These are phyloP conservation scores for Carallia brachiata DNA, from an alignment of 345 rosid species.

Conservation along the genomic window DNA sequence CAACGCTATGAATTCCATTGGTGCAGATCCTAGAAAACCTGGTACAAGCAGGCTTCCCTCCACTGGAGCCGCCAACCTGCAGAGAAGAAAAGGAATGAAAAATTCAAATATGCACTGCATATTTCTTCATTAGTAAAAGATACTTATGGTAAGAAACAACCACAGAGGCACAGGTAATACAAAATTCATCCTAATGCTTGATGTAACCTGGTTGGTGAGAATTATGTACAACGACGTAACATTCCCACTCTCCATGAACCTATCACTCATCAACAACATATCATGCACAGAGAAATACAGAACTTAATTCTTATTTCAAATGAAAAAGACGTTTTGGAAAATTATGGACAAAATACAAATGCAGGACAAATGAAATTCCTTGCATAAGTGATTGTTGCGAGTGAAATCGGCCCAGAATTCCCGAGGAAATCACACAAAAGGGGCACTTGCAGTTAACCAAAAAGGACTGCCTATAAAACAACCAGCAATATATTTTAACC, in stretches of 20 bases:
- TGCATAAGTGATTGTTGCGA: background rate
- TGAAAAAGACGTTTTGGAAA: too few species aligned
- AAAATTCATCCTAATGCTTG: background rate
- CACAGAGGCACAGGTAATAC: background rate
- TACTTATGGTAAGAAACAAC: background rate
- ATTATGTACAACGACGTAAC: background rate
- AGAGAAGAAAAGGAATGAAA: conserved; percentile 9
- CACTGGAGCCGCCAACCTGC: conserved; percentile 49
- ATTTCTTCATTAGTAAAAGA: background rate
- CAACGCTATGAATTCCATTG: conserved; percentile 75
- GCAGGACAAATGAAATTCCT: background rate
- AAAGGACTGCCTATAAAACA: background rate
- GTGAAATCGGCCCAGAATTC: background rate
- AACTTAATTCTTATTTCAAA: background rate
- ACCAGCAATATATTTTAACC: background rate
- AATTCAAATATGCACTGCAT: conserved; percentile 4
- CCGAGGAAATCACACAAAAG: background rate
- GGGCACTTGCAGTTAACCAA: background rate
- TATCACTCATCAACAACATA: background rate
- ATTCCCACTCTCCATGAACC: background rate
- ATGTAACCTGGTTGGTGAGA: background rate
- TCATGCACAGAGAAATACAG: background rate
- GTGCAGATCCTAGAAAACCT: conserved; percentile 81
- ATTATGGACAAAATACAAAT: too few species aligned
- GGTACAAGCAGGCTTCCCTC: conserved; percentile 83